phyloP scores from a whole-genome alignment of 345 rosid species.

The Euphorbia tirucalli region DNA sequence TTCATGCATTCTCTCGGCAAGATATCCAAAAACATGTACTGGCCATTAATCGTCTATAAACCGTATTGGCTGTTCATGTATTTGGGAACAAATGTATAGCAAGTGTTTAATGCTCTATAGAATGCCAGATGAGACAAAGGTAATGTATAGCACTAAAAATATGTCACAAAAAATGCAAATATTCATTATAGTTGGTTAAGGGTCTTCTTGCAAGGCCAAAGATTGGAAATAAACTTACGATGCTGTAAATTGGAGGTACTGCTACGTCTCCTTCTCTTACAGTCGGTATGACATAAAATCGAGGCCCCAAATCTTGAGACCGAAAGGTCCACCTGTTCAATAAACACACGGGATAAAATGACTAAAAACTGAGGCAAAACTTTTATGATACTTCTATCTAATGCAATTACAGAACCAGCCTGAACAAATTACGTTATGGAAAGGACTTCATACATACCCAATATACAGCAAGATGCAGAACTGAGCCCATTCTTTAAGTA shows the following conservation, averaged over 20 bases:
- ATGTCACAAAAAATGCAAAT: no score
- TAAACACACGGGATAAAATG: no score
- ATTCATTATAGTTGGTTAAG: neutral
- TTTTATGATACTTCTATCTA: neutral
- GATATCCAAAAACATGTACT: no score
- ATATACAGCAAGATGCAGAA: slow-evolving; percentile 80
- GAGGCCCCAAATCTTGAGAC: slow-evolving; percentile 79
- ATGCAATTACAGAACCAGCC: neutral
- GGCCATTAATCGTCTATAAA: no score
- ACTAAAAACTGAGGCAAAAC: slow-evolving; percentile 10
- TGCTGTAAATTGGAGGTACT: slow-evolving; percentile 73
- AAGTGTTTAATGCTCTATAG: no score
- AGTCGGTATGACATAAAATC: slow-evolving; percentile 76
- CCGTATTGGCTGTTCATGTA: no score
- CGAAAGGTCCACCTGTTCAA: slow-evolving; percentile 82
- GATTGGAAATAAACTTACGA: slow-evolving; percentile 46
- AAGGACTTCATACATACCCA: slow-evolving; percentile 49
- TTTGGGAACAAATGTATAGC: no score
- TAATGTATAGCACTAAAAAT: no score
- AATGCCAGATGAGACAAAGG: no score
- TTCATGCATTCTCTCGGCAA: no score
- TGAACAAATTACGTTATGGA: neutral
- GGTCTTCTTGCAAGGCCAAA: neutral
- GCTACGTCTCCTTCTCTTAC: slow-evolving; percentile 43
- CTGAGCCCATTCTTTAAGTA: slow-evolving; percentile 85